Base-by-base conservation (phyloP, 495 filamentous ascomycete species). In the Aspergillus hancockii region DNA sequence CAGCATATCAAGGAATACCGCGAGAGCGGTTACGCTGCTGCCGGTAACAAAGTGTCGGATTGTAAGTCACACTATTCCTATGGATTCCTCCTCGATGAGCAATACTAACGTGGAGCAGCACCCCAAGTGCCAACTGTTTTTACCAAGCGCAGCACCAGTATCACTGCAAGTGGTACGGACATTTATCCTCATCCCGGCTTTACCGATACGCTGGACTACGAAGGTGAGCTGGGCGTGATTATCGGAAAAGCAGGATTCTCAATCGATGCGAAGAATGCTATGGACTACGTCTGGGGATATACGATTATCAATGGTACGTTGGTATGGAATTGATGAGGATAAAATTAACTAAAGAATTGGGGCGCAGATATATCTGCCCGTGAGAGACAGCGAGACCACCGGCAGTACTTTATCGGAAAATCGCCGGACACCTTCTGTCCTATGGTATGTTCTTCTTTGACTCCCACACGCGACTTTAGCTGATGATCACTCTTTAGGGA, bases 401-500 rank as follows among this genome's bases (percentile, higher is more conserved):
- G 83, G 59, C 83, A 85, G 60, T 84, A 82, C 63, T 85, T 78
- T 54, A 76, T 85, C 45, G 80, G 82, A 13, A 83, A 84, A 63
- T 81, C 78, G 0, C 65, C 75, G 2, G 82, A 84, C 64, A 82
- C 80, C 2, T 84, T 78, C 61, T 84, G 82, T 54, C 83, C 81
- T 3, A 82, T 84, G 60, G 80, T 78, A 54, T 41, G 38, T 18
- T 41, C 16, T 12, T n/a, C 16, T 41, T n/a, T 14, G 12, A n/a
- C 13, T n/a, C 5, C 3, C 38, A 6, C 38, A 16, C 12, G 14
- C 16, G 13, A 6, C 12, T 14, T 7, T 41, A 14, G 38, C 14
- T 41, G 2, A n/a, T 41, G 16, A 41, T n/a, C 3, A 3, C 47
- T 36, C 18, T 52, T n/a, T 13, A 78, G 75, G 81, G 81, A 5